Base-by-base conservation (phyloP, 495 filamentous ascomycete species). In the Hypoxylon lienhwacheense region DNA sequence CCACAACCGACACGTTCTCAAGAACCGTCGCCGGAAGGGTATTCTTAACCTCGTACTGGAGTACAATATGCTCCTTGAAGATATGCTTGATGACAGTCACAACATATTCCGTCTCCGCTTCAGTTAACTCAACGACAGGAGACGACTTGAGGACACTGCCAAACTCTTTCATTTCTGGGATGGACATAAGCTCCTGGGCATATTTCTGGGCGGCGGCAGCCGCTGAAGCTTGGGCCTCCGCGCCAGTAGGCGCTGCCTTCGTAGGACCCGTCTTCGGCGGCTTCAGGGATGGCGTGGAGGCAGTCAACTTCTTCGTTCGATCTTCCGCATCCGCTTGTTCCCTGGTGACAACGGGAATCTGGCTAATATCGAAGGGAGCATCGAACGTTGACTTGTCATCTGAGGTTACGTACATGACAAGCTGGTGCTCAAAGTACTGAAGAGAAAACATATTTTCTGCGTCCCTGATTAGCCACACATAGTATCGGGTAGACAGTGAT, bases 31-130 rank as follows among this genome's bases (percentile, higher is more conserved):
- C 90, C 2, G 88, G 83, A 11, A 99, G 81, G 2, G 95, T 99
- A 74, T 99, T 99, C 77, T 96, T 97, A 69, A 99, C 84, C 63
- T 97, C 89, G 72, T 95, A 97, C 69, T 99, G 95, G 41, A 99
- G 73, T 10, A 99, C 95, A 56, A 97, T 80, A 63, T 97, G 88
- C 66, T 96, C 89, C 70, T 91, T 92, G 84, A 96, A 97, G 63
- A 97, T 86, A 62, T 99, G 95, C 75, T 97, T 99, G 71, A 97
- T 80, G 7, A 89, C 89, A 12, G 80, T 80, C 29, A 97, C 95
- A 36, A 97, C 91, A 61, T 99, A 99, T 73, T 99, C 93, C 11
- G 93, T 97, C 70, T 97, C 93, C 54, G 89, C 88, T 70, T 99
- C 93, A 16, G 93, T 96, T 22, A 99, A 81, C 70, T 96, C 92